These are phyloP conservation scores for Linum trigynum DNA, from an alignment of 345 rosid genomes.

Conservation along the genomic window DNA sequence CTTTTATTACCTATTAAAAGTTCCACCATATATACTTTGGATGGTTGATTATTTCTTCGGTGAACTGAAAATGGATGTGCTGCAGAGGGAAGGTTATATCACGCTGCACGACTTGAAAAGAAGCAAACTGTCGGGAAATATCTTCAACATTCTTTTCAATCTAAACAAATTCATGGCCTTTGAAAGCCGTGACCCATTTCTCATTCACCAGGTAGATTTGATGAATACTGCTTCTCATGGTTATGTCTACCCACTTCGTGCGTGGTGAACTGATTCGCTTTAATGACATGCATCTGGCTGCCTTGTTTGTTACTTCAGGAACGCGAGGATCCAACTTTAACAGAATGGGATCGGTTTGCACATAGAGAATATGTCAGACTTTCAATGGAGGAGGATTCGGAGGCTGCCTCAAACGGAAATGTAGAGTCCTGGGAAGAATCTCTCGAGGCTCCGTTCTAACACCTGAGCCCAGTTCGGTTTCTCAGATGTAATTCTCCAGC, in stretches of 20 bases:
- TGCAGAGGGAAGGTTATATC: background rate
- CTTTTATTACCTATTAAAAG: background rate
- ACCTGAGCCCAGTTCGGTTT: background rate
- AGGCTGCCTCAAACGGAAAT: background rate
- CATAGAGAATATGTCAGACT: slow-evolving; percentile 4
- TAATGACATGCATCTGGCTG: background rate
- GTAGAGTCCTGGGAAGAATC: slow-evolving; percentile 1
- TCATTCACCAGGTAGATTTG: background rate
- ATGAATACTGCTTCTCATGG: background rate
- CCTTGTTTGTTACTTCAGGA: background rate
- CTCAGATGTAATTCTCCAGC: too few relatives aligned
- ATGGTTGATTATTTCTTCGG: background rate
- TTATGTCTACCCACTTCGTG: background rate
- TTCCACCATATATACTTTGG: background rate
- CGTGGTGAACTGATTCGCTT: background rate
- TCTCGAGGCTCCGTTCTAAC: background rate
- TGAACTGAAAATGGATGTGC: background rate
- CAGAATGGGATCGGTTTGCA: slow-evolving; percentile 3
- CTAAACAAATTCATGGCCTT: slow-evolving; percentile 2
- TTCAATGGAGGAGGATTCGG: slow-evolving; percentile 1
- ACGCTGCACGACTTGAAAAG: background rate
- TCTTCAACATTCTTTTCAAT: slow-evolving; percentile 3
- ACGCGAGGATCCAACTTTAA: slow-evolving; percentile 6
- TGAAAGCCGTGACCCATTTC: slow-evolving; percentile 5
- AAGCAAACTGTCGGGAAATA: slow-evolving; percentile 4